A percentile compares a stretch with the other conserved stretches of the same genome.
phyloP scores from a whole-genome alignment of 2,329 filamentous ascomycete genomes.

The Fonsecaea multimorphosa region DNA sequence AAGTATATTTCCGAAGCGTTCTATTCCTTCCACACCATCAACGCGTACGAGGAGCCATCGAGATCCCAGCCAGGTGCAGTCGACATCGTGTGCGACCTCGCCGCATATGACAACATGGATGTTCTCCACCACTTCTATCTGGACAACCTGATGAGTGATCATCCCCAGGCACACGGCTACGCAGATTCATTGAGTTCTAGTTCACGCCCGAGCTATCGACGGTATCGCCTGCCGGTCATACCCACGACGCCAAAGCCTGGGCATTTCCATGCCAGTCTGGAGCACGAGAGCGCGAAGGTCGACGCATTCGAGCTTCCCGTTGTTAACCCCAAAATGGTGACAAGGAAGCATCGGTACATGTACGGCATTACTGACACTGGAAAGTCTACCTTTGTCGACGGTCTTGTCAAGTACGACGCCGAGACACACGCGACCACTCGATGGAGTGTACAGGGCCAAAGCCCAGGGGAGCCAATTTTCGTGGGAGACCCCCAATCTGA shows the following conservation, averaged over 20 bases:
- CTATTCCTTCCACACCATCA: constrained; percentile 82
- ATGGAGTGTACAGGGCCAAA: constrained; percentile 58
- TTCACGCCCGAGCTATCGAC: constrained; percentile 40
- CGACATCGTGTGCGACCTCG: constrained; percentile 69
- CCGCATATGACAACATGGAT: constrained; percentile 68
- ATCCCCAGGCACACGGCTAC: constrained; percentile 54
- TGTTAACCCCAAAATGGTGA: constrained; percentile 55
- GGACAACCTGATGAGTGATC: constrained; percentile 67
- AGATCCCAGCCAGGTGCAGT: constrained; percentile 47
- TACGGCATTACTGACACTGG: constrained; percentile 56
- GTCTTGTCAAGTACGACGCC: constrained; percentile 60
- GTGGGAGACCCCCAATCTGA: constrained; percentile 49
- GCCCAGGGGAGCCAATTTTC: constrained; percentile 62
- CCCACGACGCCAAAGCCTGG: constrained; percentile 35
- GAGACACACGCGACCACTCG: constrained; percentile 47
- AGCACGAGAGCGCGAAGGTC: constrained; percentile 24
- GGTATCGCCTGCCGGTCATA: constrained; percentile 49
- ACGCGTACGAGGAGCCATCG: constrained; percentile 71
- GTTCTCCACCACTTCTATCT: constrained; percentile 73
- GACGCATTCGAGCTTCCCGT: constrained; percentile 55
- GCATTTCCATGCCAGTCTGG: constrained; percentile 34
- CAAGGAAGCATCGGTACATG: constrained; percentile 56
- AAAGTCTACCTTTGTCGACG: constrained; percentile 58
- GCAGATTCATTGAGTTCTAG: constrained; percentile 48
- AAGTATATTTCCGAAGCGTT: constrained; percentile 70